A percentile compares a stretch with the other conserved stretches of the same genome.
These are phyloP conservation scores for Fraxinus quadrangulata DNA, from an alignment of 257 asterid species.

Conservation along the genomic window DNA sequence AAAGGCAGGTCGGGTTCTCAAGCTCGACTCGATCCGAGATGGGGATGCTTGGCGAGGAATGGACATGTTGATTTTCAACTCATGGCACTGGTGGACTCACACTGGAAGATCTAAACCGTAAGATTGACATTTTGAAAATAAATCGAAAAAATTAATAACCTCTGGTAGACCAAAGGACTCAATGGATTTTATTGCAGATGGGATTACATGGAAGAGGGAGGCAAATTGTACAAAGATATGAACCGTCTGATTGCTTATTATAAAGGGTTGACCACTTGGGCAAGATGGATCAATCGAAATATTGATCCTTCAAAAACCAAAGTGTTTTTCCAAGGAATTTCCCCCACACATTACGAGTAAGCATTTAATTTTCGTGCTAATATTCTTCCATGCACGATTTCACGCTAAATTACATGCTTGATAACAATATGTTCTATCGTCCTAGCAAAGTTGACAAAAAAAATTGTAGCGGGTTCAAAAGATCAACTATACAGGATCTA, in stretches of 20 bases:
- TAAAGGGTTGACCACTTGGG: conserved; percentile 94
- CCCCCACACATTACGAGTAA: conserved; percentile 90
- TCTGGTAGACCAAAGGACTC: not conserved
- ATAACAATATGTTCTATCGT: no score
- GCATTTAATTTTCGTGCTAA: conserved; percentile 13
- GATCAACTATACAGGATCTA: no score
- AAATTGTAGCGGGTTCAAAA: no score
- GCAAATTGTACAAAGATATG: conserved; percentile 68
- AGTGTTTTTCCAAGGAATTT: conserved; percentile 85
- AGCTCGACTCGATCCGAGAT: conserved; percentile 58
- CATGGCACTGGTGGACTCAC: conserved; percentile 99
- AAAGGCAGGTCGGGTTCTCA: conserved; percentile 53
- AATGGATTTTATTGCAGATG: conserved; percentile 45
- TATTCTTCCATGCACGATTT: no score
- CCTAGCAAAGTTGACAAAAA: not conserved
- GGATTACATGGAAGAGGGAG: conserved; percentile 75
- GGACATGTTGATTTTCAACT: conserved; percentile 80
- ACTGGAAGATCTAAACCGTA: conserved; percentile 76
- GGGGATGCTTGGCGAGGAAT: conserved; percentile 78
- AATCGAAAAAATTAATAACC: not conserved
- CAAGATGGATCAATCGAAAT: conserved; percentile 70
- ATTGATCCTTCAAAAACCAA: conserved; percentile 76
- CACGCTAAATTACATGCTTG: no score
- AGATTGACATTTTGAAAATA: conserved; percentile 6
- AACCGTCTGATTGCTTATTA: conserved; percentile 83